A percentile compares a stretch with the other conserved stretches of the same genome.
Conservation (phyloP, 768 basidiomycete species). For the Tricholoma saponaceum region DNA sequence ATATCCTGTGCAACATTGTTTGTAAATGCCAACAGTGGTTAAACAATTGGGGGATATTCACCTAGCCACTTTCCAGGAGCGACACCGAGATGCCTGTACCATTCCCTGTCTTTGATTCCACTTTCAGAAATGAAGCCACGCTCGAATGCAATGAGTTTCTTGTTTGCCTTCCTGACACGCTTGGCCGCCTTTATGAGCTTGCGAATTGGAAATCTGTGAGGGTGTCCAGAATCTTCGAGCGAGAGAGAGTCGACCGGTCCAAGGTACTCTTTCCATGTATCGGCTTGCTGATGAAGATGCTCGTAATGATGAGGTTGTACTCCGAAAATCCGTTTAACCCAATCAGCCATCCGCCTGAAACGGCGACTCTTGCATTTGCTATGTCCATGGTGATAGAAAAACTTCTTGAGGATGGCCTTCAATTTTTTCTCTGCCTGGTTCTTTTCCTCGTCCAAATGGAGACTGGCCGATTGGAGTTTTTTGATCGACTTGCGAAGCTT, state of each 20-base stretch:
- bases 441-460: slow-evolving; percentile 58
- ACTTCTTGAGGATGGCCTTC: slow-evolving; percentile 38
- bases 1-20: slow-evolving; percentile 45
- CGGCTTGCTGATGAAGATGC: slow-evolving; percentile 6
- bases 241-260: slow-evolving; percentile 9
- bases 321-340: slow-evolving; percentile 36
- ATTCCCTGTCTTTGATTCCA: slow-evolving; percentile 77
- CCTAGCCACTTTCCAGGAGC: slow-evolving; percentile 86
- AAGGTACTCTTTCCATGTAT: slow-evolving; percentile 33
- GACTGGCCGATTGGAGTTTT: slow-evolving; percentile 46
- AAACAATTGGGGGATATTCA: slow-evolving; percentile 26
- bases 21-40: not conserved
- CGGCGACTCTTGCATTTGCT: slow-evolving; percentile 19
- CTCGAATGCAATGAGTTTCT: slow-evolving; percentile 69
- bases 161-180: slow-evolving; percentile 56
- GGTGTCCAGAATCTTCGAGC: slow-evolving; percentile 7
- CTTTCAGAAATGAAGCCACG: slow-evolving; percentile 75
- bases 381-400: slow-evolving; percentile 24
- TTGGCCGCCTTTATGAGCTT: slow-evolving; percentile 54
- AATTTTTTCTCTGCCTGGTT: slow-evolving; percentile 48
- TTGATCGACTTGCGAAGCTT: slow-evolving; percentile 43
- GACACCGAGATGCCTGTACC: slow-evolving; percentile 83
- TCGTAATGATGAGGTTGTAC: slow-evolving; percentile 25
- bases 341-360: slow-evolving; percentile 22
- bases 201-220: slow-evolving; percentile 29